Base-by-base conservation (phyloP, 768 basidiomycete genomes). In the Podaxis sp. region DNA sequence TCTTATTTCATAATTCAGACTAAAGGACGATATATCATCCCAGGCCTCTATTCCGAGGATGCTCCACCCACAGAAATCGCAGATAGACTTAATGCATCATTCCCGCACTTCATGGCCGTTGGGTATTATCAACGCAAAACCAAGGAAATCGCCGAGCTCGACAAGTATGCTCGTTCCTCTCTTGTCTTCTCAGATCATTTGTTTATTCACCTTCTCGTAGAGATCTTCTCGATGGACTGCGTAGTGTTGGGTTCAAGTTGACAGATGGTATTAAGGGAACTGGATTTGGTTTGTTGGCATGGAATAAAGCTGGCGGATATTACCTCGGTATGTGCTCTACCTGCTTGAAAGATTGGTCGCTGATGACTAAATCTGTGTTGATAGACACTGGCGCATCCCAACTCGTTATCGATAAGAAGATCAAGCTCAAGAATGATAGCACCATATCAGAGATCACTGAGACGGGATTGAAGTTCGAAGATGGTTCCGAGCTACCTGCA, bases 341-440 rank as follows among this genome's bases (percentile, higher is more conserved):
- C 6, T 49, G 3, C 5, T 30, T 24, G 3, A 0, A 7, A 17
- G 2, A 4, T 3, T 28, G 22, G 2, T 19, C 19, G 2, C 17
- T 19, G 13, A 13, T n/a, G 12, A 3, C 19, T 40, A 8, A 24
- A 4, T 30, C 48, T 44, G 12, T 3, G 4, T 51, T 26, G 28
- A 1, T 54, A 86, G 85, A 87, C 66, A 82, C 82, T 54, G 88
- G 87, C 63, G 84, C 81, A 3, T 82, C 82, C 62, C 81, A 86
- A 69, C 75, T 84, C 64, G 84, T 90, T 65, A 79, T 83, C 30
- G 85, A 88, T 64, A 85, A 87, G 22, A 86, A 88, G 71, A 88
- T 90, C 75, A 88, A 89, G 71, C 74, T 90, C 66, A 90, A 90
- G 76, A 86, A 80, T 71, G 86, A 85, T 63, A 75, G 77, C 57